These are phyloP conservation scores for Neurospora sp. DNA, from an alignment of 495 filamentous ascomycete species.

Conservation along the genomic window DNA sequence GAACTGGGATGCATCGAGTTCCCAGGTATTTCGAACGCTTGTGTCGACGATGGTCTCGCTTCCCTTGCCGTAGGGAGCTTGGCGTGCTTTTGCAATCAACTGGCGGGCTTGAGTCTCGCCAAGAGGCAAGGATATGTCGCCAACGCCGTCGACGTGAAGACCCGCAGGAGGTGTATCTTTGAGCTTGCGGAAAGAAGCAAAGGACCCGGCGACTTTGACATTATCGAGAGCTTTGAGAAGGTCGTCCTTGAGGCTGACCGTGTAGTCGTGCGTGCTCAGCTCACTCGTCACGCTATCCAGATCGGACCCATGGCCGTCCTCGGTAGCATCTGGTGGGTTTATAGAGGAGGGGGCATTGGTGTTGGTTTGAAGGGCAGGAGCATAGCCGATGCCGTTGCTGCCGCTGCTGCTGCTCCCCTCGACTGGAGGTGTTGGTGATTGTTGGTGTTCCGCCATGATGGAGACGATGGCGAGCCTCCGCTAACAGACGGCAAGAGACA, in stretches of 20 bases:
- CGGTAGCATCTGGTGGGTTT: not conserved
- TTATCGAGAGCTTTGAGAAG: not conserved
- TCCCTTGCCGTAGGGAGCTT: not conserved
- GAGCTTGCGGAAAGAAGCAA: not conserved
- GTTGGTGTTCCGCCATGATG: not conserved
- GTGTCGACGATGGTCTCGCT: not conserved
- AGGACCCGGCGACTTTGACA: not conserved
- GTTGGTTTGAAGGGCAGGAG: too few species aligned
- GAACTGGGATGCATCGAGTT: not conserved
- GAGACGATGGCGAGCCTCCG: not conserved
- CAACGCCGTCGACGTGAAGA: not conserved
- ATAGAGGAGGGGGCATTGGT: not conserved
- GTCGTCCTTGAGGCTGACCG: not conserved
- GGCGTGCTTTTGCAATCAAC: not conserved
- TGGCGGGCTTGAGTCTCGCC: not conserved
- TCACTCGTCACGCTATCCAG: not conserved
- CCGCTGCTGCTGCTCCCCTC: too few species aligned
- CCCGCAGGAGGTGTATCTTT: not conserved
- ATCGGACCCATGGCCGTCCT: not conserved
- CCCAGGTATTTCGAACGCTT: not conserved
- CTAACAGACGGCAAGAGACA: not conserved
- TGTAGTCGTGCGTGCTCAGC: not conserved
- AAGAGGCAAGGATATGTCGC: not conserved
- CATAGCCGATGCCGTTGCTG: too few species aligned
- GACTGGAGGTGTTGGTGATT: not conserved